These are phyloP conservation scores for Pisolithus thermaeus DNA, from an alignment of 1,284 basidiomycete genomes.

Conservation along the genomic window DNA sequence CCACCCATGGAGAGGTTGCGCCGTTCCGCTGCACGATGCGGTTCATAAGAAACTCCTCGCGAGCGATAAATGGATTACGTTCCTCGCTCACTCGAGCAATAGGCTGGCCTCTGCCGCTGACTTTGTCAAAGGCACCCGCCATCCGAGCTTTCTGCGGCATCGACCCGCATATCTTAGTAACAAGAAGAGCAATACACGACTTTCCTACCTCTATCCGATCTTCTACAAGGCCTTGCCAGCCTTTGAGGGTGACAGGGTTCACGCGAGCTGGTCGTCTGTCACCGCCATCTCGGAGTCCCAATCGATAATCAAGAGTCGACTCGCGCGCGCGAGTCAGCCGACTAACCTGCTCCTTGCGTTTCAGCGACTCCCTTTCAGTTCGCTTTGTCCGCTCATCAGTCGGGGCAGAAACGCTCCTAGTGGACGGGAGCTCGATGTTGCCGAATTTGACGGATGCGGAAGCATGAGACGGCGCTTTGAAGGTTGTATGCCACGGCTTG, in stretches of 20 bases:
- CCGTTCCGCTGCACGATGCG: slow-evolving; percentile 83
- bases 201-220: slow-evolving; percentile 68
- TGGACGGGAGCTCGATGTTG: slow-evolving; percentile 31
- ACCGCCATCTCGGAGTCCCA: slow-evolving; percentile 42
- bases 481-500: slow-evolving; percentile 66
- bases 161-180: neutral
- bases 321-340: slow-evolving; percentile 65
- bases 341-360: slow-evolving; percentile 47
- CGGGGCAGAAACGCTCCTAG: slow-evolving; percentile 25
- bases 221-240: slow-evolving; percentile 73
- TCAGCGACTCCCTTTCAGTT: slow-evolving; percentile 48
- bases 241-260: slow-evolving; percentile 62
- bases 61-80: slow-evolving; percentile 73
- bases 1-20: slow-evolving; percentile 88
- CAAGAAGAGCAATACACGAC: neutral
- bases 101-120: slow-evolving; percentile 75
- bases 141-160: slow-evolving; percentile 53
- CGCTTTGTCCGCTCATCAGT: slow-evolving; percentile 47
- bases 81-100: slow-evolving; percentile 58
- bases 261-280: slow-evolving; percentile 24
- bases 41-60: slow-evolving; percentile 85
- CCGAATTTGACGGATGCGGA: slow-evolving; percentile 49
- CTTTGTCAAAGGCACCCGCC: slow-evolving; percentile 67
- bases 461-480: slow-evolving; percentile 53
- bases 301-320: slow-evolving; percentile 69